Conservation (phyloP, 495 filamentous ascomycete genomes). For the Podospora didyma region DNA sequence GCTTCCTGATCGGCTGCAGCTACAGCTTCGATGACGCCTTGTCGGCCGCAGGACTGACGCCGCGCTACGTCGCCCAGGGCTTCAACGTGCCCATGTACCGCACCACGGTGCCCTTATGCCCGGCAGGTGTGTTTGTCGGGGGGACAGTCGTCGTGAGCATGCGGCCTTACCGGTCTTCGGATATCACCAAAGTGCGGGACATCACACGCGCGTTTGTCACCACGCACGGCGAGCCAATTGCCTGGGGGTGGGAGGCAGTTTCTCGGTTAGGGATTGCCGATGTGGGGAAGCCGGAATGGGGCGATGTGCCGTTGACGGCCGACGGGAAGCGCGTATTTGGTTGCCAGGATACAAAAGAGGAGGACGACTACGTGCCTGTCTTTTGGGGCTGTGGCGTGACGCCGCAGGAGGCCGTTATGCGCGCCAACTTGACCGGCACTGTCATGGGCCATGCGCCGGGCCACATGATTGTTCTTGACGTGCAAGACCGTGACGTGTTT, state of each 20-base stretch:
- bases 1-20: conserved; percentile 56
- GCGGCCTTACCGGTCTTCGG: conserved; percentile 42
- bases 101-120: conserved; percentile 43
- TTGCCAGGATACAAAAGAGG: conserved; percentile 15
- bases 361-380: conserved; percentile 46
- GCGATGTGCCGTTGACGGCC: conserved; percentile 31
- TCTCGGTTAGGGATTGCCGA: conserved; percentile 42
- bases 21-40: conserved; percentile 54
- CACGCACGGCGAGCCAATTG: conserved; percentile 57
- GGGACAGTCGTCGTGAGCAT: conserved; percentile 51
- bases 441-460: conserved; percentile 54
- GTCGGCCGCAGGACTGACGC: conserved; percentile 36
- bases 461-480: conserved; percentile 53
- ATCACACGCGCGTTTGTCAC: conserved; percentile 43
- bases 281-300: conserved; percentile 44
- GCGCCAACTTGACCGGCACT: conserved; percentile 41
- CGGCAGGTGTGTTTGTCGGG: conserved; percentile 49
- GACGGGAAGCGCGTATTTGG: conserved; percentile 21
- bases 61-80: conserved; percentile 36
- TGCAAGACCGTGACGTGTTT: conserved; percentile 28
- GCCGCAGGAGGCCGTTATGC: conserved; percentile 53
- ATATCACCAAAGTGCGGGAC: conserved; percentile 45
- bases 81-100: conserved; percentile 52
- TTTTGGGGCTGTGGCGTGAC: conserved; percentile 61
- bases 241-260: conserved; percentile 55